Conservation (phyloP, 306 rosid genomes). For the Canavalia gladiata region DNA sequence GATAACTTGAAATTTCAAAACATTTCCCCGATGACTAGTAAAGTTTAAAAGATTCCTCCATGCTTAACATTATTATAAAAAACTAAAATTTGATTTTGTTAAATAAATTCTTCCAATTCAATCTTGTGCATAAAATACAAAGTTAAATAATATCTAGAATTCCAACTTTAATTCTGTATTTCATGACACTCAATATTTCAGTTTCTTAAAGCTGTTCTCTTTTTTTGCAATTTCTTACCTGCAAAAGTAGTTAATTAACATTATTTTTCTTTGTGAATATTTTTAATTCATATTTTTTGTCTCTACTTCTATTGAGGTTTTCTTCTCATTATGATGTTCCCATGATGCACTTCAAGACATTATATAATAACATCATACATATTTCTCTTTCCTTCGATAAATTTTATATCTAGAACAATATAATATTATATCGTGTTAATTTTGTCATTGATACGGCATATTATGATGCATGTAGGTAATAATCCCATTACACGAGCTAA, state of each 20-base stretch:
- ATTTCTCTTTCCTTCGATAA: conserved; percentile 1
- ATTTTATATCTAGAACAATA: conserved; percentile 1
- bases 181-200: conserved; percentile 7
- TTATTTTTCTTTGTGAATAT: conserved; percentile 25
- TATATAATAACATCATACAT: not conserved
- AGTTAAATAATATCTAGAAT: conserved; percentile 8
- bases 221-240: conserved; percentile 7
- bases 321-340: not conserved
- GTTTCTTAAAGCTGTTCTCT: conserved; percentile 2
- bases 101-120: not conserved
- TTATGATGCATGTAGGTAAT: conserved; percentile 62
- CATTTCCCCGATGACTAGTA: not conserved
- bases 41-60: conserved; percentile 1
- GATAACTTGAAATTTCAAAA: not conserved
- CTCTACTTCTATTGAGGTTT: not conserved
- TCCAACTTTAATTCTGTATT: conserved; percentile 12
- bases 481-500: conserved; percentile 85
- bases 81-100: not conserved
- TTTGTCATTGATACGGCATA: conserved; percentile 27
- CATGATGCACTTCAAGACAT: conserved; percentile 10
- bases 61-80: not conserved
- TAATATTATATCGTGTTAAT: conserved; percentile 24
- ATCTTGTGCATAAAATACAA: not conserved
- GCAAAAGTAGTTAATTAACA: conserved; percentile 27
- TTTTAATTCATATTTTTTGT: not conserved